Evolutionary conservation across 176 grass and related monocot genomes (phyloP).

Genomic region (Tuctoria greenei): DNA sequence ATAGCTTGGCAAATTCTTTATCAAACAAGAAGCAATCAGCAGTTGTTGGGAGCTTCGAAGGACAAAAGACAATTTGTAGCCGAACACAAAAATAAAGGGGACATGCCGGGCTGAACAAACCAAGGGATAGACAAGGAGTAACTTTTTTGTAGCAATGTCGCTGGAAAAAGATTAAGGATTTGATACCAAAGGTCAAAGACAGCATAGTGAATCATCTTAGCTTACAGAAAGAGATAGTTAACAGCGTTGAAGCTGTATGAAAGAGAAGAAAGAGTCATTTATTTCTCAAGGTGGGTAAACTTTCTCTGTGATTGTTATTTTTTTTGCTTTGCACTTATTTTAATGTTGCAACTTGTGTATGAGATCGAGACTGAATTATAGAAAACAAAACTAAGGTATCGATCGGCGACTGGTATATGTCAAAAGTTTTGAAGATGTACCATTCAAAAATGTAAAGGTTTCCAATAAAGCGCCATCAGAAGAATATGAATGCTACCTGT

Average conservation of each 20-base stretch:
- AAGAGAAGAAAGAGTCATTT: not conserved
- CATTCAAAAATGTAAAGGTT: no score
- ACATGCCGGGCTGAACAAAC: not conserved
- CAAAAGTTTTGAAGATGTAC: no score
- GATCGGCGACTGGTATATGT: no score
- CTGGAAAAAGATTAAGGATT: not conserved
- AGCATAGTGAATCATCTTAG: slow-evolving; percentile 10
- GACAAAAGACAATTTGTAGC: slow-evolving; percentile 60
- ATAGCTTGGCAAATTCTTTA: slow-evolving; percentile 49
- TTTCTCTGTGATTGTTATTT: not conserved
- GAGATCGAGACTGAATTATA: not conserved
- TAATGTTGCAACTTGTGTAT: not conserved
- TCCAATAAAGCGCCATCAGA: no score
- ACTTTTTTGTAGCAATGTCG: slow-evolving; percentile 22
- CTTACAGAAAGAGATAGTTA: not conserved
- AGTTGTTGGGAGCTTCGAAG: slow-evolving; percentile 63
- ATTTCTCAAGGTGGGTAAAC: not conserved
- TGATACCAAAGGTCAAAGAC: slow-evolving; percentile 29
- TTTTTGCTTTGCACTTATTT: not conserved
- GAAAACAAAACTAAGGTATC: not conserved
- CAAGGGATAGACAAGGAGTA: slow-evolving; percentile 5
- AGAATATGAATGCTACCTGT: no score
- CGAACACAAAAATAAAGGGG: slow-evolving; percentile 11
- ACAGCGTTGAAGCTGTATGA: slow-evolving; percentile 7
- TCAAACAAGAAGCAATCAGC: slow-evolving; percentile 47